These are phyloP conservation scores for Saccharomyces hybrid DNA, from an alignment of 1,139 yeast genomes.

Conservation along the genomic window DNA sequence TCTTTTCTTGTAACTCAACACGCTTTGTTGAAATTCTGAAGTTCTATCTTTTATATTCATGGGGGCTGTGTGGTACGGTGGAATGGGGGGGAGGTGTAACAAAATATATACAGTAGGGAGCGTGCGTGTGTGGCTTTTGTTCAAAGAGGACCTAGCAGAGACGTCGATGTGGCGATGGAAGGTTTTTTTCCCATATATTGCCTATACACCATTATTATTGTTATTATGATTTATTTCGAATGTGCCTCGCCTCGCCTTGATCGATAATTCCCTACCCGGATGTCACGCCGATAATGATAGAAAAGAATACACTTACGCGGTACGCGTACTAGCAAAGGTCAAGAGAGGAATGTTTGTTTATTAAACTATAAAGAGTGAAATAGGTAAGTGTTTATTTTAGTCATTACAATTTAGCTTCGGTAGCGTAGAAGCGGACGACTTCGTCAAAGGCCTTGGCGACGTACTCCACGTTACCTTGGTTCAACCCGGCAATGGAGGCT, in stretches of 20 bases:
- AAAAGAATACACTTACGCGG: not conserved
- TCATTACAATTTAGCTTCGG: conserved; percentile 8
- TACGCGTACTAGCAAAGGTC: not conserved
- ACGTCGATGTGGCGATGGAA: not conserved
- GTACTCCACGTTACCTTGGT: conserved; percentile 65
- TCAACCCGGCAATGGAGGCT: conserved; percentile 90
- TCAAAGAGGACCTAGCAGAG: not conserved
- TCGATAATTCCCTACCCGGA: not conserved
- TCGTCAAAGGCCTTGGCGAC: conserved; percentile 81
- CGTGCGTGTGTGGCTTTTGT: not conserved
- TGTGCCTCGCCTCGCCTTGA: not conserved
- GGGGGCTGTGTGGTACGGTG: not conserved
- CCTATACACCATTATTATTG: not conserved
- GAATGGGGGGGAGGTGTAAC: not conserved
- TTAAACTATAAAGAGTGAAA: conserved; percentile 1
- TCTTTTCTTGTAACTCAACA: conserved; percentile 25
- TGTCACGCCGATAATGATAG: not conserved
- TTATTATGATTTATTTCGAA: not conserved
- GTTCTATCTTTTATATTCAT: conserved; percentile 33
- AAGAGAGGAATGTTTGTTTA: not conserved
- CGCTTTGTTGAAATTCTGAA: conserved; percentile 32
- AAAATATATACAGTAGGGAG: not conserved
- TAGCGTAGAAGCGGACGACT: conserved; percentile 49
- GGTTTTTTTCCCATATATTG: not conserved
- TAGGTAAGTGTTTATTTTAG: not conserved